Conservation (phyloP, 2,329 filamentous ascomycete species). For the Paracorniculantispora psalliotae region DNA sequence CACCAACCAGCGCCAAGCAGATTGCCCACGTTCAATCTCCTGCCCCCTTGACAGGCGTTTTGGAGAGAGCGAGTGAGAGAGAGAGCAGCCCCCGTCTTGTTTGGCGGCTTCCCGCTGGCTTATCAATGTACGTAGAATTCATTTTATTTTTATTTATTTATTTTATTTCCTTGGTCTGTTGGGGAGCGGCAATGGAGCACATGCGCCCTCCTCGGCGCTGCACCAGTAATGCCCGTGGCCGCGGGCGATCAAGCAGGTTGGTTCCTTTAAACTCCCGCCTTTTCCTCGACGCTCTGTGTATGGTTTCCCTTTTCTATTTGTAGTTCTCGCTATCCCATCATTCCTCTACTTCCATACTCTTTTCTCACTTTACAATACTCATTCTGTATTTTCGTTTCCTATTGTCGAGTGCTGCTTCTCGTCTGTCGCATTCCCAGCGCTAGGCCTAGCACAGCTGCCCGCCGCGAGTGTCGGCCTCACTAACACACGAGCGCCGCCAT, state of each 20-base stretch:
- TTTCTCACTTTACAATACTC: too few relatives aligned
- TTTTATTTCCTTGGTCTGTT: not conserved
- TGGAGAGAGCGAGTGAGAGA: not conserved
- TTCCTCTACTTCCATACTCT: too few relatives aligned
- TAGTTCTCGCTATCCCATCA: too few relatives aligned
- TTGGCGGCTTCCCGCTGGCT: not conserved
- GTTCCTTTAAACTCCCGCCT: not conserved
- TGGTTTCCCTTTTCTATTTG: not conserved
- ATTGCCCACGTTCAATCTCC: conserved; percentile 9
- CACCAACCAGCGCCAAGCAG: conserved; percentile 8
- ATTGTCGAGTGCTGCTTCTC: too few relatives aligned
- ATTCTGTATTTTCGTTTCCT: too few relatives aligned
- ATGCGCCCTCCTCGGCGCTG: not conserved
- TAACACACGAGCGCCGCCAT: not conserved
- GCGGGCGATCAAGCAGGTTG: not conserved
- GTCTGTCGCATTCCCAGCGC: not conserved
- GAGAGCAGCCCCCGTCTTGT: not conserved
- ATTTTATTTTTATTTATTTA: not conserved
- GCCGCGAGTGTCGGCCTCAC: not conserved
- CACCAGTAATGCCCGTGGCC: too few relatives aligned
- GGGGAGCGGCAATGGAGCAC: not conserved
- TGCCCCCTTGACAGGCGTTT: conserved; percentile 3
- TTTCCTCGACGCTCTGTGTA: not conserved
- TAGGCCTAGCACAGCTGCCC: not conserved
- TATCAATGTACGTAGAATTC: not conserved